Evolutionary conservation across 2,329 filamentous ascomycete genomes (phyloP), one percentile per base, ranked within the genome.

Genomic region (Fusarium sp.): DNA sequence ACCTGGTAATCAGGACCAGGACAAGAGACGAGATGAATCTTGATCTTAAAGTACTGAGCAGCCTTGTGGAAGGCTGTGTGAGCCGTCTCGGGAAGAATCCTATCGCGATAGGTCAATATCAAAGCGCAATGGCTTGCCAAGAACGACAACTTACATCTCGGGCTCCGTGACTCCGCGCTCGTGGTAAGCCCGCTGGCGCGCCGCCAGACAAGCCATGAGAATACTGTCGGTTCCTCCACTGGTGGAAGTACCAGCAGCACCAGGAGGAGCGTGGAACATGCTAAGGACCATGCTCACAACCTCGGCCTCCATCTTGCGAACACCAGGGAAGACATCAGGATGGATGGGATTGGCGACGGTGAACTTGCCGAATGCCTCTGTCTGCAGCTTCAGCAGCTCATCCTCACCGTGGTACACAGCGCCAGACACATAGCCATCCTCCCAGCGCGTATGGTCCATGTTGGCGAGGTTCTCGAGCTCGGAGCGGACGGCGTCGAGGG

Each of bases 271-370:
- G 82, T 97, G 94, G 87, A 98, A 99, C 82, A 99, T 85, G 51
- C 90, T 89, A 70, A 97, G 86, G 33, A 97, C 95, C 96, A 99
- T 99, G 74, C 95, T 93, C 61, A 99, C 96, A 70, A 99, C 87
- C 85, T 99, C 96, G 51, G 96, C 96, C 86, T 99, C 96, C 96
- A 99, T 99, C 89, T 99, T 99, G 78, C 96, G 89, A 61, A 99
- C 95, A 31, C 96, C 96, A 17, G 96, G 96, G 84, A 99, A 99
- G 49, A 99, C 96, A 84, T 99, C 96, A 8, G 96, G 96, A 82
- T 99, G 96, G 76, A 99, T 96, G 4, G 96, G 96, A 82, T 99
- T 99, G 42, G 95, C 90, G 33, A 99, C 96, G 59, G 95, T 96
- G 82, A 99, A 99, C 83, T 93, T 93, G 74, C 93, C 93, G 87